These are phyloP conservation scores for Kitagawia praeruptora DNA, from an alignment of 129 eudicot species.

Conservation along the genomic window DNA sequence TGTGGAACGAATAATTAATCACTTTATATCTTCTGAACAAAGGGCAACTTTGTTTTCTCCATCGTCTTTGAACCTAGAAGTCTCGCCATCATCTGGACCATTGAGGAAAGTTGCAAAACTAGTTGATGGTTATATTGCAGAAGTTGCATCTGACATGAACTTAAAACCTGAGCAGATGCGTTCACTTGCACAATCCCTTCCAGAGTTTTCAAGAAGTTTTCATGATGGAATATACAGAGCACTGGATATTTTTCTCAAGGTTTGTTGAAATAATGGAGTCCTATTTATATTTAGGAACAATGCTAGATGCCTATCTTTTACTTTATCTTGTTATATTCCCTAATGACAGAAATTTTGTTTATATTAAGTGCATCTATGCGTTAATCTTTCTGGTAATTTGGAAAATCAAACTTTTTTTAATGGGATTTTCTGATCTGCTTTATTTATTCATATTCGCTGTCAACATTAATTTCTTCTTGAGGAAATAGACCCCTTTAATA, in stretches of 20 bases:
- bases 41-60: slow-evolving; percentile 40
- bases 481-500: not conserved
- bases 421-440: not conserved
- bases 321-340: not conserved
- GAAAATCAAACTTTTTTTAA: not conserved
- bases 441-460: not conserved
- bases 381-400: not conserved
- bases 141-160: slow-evolving; percentile 85
- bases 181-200: slow-evolving; percentile 68
- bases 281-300: not conserved
- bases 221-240: slow-evolving; percentile 92
- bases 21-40: slow-evolving; percentile 49
- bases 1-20: slow-evolving; percentile 62
- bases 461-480: not conserved
- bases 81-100: slow-evolving; percentile 47
- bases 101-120: slow-evolving; percentile 73
- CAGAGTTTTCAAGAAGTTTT: slow-evolving; percentile 81
- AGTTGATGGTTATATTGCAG: slow-evolving; percentile 76
- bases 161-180: slow-evolving; percentile 73
- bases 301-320: not conserved
- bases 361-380: slow-evolving; percentile 3
- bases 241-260: slow-evolving; percentile 86
- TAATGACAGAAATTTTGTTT: not conserved
- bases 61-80: slow-evolving; percentile 40
- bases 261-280: not conserved